Conservation (phyloP, 2,329 filamentous ascomycete species). For the Trichoderma endophyticum region DNA sequence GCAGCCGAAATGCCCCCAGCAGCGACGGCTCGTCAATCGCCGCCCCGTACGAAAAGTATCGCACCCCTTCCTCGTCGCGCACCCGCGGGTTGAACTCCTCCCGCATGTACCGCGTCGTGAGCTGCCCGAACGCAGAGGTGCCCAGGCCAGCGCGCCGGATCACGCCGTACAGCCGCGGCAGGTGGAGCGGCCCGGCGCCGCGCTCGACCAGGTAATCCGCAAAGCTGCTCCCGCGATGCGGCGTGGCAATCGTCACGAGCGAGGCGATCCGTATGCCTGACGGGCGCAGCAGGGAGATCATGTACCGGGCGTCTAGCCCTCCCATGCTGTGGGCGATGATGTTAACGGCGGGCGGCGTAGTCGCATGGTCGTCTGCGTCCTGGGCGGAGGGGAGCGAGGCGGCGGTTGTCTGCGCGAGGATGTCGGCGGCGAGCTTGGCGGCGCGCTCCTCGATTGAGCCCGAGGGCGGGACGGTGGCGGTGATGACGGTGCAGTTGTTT, state of each 20-base stretch:
- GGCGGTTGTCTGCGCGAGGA: conserved; percentile 45
- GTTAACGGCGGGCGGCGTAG: conserved; percentile 58
- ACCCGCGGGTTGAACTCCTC: conserved; percentile 58
- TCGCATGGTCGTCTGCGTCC: background rate
- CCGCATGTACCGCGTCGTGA: conserved; percentile 57
- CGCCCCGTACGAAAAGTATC: conserved; percentile 63
- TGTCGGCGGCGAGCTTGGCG: conserved; percentile 52
- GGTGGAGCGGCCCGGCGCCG: conserved; percentile 40
- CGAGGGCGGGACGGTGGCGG: conserved; percentile 59
- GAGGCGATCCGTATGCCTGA: conserved; percentile 46
- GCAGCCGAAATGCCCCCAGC: conserved; percentile 60
- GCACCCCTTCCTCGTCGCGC: conserved; percentile 49
- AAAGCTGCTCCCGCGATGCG: conserved; percentile 54
- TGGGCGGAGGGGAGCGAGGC: conserved; percentile 22
- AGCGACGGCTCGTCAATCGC: conserved; percentile 48
- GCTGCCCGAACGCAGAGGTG: conserved; percentile 59
- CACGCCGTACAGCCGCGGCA: conserved; percentile 54
- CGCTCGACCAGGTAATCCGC: conserved; percentile 51
- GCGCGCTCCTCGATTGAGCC: conserved; percentile 60
- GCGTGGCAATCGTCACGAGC: conserved; percentile 54
- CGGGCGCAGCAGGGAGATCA: conserved; percentile 56
- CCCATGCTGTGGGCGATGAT: conserved; percentile 72
- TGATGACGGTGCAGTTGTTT: conserved; percentile 55
- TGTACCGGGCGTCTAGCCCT: conserved; percentile 62
- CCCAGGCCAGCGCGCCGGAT: conserved; percentile 52